Evolutionary conservation across 257 asterid species (phyloP).

Genomic region (Gentiana straminea): DNA sequence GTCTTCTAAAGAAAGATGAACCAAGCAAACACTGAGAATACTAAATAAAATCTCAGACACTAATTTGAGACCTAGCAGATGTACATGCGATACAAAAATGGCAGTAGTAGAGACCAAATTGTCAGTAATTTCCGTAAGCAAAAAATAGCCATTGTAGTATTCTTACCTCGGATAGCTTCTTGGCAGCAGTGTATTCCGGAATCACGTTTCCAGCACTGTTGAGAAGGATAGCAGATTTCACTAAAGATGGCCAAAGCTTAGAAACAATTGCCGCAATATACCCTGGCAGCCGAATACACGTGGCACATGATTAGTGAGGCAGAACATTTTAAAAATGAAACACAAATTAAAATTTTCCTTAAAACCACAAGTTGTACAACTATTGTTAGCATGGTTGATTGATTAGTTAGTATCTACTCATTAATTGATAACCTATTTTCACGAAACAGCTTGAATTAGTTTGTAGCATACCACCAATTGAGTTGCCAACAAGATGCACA

Average conservation of each 20-base stretch:
- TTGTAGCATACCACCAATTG: slow-evolving; percentile 72
- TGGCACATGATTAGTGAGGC: neutral
- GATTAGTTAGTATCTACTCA: slow-evolving; percentile 1
- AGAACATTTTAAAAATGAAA: neutral
- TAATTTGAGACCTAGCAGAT: neutral
- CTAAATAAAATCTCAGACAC: neutral
- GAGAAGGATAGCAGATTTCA: slow-evolving; percentile 67
- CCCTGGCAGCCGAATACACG: slow-evolving; percentile 32
- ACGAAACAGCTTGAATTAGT: slow-evolving; percentile 3
- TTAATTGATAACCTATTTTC: neutral
- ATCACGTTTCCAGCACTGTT: slow-evolving; percentile 65
- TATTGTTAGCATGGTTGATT: neutral
- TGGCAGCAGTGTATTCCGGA: slow-evolving; percentile 43
- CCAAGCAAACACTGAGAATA: too few species aligned
- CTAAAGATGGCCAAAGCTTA: slow-evolving; percentile 67
- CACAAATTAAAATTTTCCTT: neutral
- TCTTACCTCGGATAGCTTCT: slow-evolving; percentile 44
- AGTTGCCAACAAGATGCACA: slow-evolving; percentile 87
- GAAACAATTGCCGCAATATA: slow-evolving; percentile 64
- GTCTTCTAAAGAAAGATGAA: too few species aligned
- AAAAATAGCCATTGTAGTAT: slow-evolving; percentile 1
- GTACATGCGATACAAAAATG: neutral
- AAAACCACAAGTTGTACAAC: neutral
- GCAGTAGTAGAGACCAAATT: slow-evolving; percentile 2
- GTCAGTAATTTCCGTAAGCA: neutral